These are phyloP conservation scores for Kodamaea jinghongensis DNA, from an alignment of 805 yeast species.

Conservation along the genomic window DNA sequence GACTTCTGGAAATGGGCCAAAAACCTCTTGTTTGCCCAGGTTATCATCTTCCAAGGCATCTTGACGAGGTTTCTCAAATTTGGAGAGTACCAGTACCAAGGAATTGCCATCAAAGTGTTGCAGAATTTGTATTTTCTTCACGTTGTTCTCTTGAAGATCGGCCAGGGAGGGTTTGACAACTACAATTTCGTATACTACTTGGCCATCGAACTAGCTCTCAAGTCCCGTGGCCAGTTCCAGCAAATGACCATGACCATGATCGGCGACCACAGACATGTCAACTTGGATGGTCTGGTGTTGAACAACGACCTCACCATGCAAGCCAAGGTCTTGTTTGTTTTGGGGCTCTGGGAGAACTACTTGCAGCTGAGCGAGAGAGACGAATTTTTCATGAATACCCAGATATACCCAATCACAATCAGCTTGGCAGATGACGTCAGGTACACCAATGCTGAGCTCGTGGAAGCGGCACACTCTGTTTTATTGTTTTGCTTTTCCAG, in stretches of 20 bases:
- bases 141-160: constrained; percentile 51
- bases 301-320: constrained; percentile 26
- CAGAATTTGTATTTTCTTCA: constrained; percentile 43
- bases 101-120: constrained; percentile 30
- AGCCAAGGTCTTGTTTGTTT: constrained; percentile 43
- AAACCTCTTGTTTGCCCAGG: constrained; percentile 44
- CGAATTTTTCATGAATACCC: constrained; percentile 18
- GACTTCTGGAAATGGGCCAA: constrained; percentile 41
- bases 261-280: constrained; percentile 33
- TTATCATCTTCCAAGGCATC: constrained; percentile 51
- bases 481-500: constrained; percentile 36
- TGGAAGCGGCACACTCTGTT: constrained; percentile 69
- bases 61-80: constrained; percentile 32
- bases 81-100: constrained; percentile 26
- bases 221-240: constrained; percentile 14
- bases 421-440: constrained; percentile 25
- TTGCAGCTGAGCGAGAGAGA: constrained; percentile 27
- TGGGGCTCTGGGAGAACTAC: constrained; percentile 48
- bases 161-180: constrained; percentile 63
- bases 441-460: constrained; percentile 25
- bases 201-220: constrained; percentile 41
- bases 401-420: constrained; percentile 30
- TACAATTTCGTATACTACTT: constrained; percentile 59
- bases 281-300: constrained; percentile 25
- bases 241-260: constrained; percentile 25